Conservation (phyloP, 108 stramenopile genomes). For the Fistulifera pelliculosa region DNA sequence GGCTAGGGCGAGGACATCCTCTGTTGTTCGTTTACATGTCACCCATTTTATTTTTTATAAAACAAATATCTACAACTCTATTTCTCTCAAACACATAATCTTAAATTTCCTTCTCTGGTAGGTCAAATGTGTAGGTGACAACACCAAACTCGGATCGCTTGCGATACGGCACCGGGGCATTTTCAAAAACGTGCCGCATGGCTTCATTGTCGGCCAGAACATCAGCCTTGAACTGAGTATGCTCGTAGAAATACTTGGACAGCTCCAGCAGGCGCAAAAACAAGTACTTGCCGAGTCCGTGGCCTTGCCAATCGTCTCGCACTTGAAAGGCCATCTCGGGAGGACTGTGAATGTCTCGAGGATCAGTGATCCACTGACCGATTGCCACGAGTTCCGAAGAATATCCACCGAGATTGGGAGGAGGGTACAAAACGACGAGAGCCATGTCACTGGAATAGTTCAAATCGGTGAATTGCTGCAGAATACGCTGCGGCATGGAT, state of each 20-base stretch:
- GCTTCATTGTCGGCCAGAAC: constrained; percentile 22
- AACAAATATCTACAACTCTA: too few relatives aligned
- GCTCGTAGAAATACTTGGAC: constrained; percentile 5
- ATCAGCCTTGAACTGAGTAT: constrained; percentile 18
- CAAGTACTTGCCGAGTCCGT: constrained; percentile 23
- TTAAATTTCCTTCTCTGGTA: neutral
- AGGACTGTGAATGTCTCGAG: constrained; percentile 3
- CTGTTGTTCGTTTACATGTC: too few relatives aligned
- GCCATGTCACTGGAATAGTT: constrained; percentile 32
- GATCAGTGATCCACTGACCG: constrained; percentile 28
- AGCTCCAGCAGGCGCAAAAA: constrained; percentile 16
- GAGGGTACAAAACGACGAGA: constrained; percentile 19
- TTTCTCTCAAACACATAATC: too few relatives aligned
- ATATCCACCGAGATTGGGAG: neutral
- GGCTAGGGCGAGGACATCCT: too few relatives aligned
- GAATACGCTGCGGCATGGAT: constrained; percentile 27
- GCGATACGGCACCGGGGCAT: constrained; percentile 1
- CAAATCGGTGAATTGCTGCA: constrained; percentile 23
- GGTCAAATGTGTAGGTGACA: constrained; percentile 17
- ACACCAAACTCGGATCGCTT: constrained; percentile 27
- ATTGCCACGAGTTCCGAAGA: constrained; percentile 20
- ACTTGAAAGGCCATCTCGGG: constrained; percentile 32
- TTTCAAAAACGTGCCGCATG: constrained; percentile 21
- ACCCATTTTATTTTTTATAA: too few relatives aligned
- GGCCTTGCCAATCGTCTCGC: constrained; percentile 32